Evolutionary conservation across 305 asterid genomes (phyloP), one percentile per base, ranked within the genome.

Genomic region (Ajuga reptans): DNA sequence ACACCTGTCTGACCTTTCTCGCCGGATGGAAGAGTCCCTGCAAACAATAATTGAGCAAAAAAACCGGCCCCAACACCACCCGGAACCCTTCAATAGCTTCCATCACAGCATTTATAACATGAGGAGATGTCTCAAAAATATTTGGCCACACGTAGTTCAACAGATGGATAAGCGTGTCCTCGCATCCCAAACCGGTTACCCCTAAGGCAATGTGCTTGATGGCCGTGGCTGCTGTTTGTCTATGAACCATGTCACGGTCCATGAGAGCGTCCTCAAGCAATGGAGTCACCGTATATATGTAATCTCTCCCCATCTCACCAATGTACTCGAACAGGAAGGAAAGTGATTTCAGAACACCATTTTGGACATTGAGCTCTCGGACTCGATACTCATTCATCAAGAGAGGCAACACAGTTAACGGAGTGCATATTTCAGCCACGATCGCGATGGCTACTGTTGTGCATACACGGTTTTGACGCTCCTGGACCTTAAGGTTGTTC

Each of bases 81-180:
- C 98, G 83, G 96, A 92, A 89, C 12, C 98, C 98, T 75, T 89
- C 98, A 18, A 92, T 84, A 69, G 98, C 98, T 75, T 92, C 98
- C 85, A 72, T 92, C 1, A 92, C 98, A 31, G 98, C 98, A 55
- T 92, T 92, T 5, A 92, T 88, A 16, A 92, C 98, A 1, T 92
- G 98, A 0, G 98, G 98, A 1, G 98, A 92, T 0, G 98, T 92
- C 80, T 92, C 98, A 6, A 92, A 92, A 47, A 92, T 89, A 76
- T 89, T 92, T 0, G 98, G 98, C 98, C 98, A 92, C 8, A 92
- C 91, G 18, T 83, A 92, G 64, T 92, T 92, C 91, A 89, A 43
- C 27, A 89, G 72, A 75, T 92, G 97, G 68, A 92, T 39, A 74
- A 92, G 70, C 9, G 98, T 96, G 73, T 92, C 98, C 81, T 89